Evolutionary conservation across 345 rosid genomes (phyloP), one percentile per base, ranked within the genome.

Genomic region (Eucalyptus marginata): DNA sequence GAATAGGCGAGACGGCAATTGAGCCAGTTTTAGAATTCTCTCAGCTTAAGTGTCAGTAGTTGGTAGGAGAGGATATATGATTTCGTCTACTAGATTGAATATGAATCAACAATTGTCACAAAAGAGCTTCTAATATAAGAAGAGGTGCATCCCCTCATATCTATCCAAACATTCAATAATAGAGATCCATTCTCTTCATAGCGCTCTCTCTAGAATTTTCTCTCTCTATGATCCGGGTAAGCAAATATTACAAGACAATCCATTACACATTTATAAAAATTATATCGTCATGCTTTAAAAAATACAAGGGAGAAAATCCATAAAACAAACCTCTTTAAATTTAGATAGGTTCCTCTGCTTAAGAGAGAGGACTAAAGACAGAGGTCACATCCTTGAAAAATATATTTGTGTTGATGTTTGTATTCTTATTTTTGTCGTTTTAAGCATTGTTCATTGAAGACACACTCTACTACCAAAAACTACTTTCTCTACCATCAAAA

Each of bases 1-100:
- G 2, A 52, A 52, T 0, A 52, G 5, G 58, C 0, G 0, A 52
- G 24, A 52, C 58, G 0, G 24, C 7, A 52, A 52, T 52, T 18
- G 10, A 52, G 58, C 0, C 10, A 7, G 4, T 52, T 52, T 18
- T 18, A 7, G 2, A 52, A 52, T 52, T 18, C 25, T 18, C 58
- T 18, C 58, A 18, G 0, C 58, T 52, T 52, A 52, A 52, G 3
- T 18, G 24, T 52, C 24, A 18, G 0, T 0, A 52, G 56, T 52
- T 52, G 56, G 56, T 52, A 52, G 2, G 24, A 18, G 4, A 52
- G 24, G 2, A 52, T 10, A 0, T 52, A 3, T 52, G 2, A 52
- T 52, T 52, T 52, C 5, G 0, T 52, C 58, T 7, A 18, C 24
- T 52, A 18, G 5, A 18, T 52, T 8, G 25, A 20, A 52, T 20